Conservation (phyloP, 257 asterid genomes). For the Solanum megistacrolobum region DNA sequence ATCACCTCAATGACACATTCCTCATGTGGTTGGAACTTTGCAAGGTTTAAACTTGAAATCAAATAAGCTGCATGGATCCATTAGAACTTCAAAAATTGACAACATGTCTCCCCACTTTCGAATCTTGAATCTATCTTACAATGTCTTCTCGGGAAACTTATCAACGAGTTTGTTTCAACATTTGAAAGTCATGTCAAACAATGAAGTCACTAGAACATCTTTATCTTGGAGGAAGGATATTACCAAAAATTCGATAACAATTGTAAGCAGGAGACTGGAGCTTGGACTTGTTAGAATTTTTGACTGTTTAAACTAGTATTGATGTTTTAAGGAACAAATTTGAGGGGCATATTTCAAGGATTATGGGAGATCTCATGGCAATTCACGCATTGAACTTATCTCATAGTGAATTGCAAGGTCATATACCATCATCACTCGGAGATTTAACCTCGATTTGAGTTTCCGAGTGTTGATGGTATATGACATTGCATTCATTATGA, state of each 20-base stretch:
- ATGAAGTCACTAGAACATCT: background rate
- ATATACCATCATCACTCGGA: background rate
- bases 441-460: background rate
- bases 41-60: background rate
- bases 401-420: background rate
- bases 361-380: background rate
- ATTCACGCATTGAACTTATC: background rate
- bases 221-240: background rate
- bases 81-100: background rate
- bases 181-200: background rate
- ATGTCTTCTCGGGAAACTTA: background rate
- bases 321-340: background rate
- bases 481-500: background rate
- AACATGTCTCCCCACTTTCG: background rate
- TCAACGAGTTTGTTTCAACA: background rate
- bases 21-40: background rate
- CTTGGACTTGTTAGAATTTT: background rate
- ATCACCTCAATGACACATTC: background rate
- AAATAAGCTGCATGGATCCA: background rate
- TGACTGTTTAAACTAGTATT: background rate
- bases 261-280: background rate
- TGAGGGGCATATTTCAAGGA: background rate
- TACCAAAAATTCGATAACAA: background rate
- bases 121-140: background rate
- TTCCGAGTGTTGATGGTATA: background rate